phyloP scores from a whole-genome alignment of 805 yeast species.

The Ogataea nitratoaversa region DNA sequence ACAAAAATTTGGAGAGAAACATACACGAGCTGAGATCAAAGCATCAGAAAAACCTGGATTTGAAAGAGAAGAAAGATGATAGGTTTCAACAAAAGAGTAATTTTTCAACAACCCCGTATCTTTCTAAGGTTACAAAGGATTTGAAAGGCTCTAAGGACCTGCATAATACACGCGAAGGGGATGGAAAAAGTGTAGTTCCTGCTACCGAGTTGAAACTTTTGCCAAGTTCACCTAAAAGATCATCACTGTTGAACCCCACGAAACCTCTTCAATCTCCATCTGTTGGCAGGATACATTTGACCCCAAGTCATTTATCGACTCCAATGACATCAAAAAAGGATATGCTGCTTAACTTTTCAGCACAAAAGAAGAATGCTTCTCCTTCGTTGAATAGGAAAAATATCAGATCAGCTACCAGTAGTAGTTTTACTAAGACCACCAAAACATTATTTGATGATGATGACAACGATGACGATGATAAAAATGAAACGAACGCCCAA shows the following conservation, averaged over 20 bases:
- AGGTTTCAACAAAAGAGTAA: constrained; percentile 5
- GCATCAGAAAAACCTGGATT: constrained; percentile 1
- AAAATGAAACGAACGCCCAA: constrained; percentile 2
- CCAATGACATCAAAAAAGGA: constrained; percentile 5
- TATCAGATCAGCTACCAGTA: not conserved
- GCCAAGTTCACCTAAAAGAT: constrained; percentile 1
- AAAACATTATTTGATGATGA: constrained; percentile 10
- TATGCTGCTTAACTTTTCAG: constrained; percentile 5
- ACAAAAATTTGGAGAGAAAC: constrained; percentile 10
- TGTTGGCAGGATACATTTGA: not conserved
- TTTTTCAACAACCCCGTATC: constrained; percentile 22
- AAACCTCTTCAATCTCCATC: not conserved
- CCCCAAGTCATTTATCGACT: constrained; percentile 4
- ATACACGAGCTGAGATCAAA: constrained; percentile 8
- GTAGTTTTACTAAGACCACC: not conserved
- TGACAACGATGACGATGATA: constrained; percentile 7
- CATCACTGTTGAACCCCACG: constrained; percentile 1
- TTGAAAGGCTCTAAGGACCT: not conserved
- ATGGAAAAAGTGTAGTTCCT: too few relatives aligned
- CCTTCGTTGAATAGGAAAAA: not conserved
- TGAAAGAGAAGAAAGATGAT: constrained; percentile 2
- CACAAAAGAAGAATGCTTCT: constrained; percentile 2
- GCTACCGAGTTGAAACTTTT: not conserved
- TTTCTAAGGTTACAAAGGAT: constrained; percentile 8
- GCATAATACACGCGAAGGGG: not conserved